Evolutionary conservation across 371 early-diverging fungal species (phyloP).

Genomic region (Haplosporangium sp.): DNA sequence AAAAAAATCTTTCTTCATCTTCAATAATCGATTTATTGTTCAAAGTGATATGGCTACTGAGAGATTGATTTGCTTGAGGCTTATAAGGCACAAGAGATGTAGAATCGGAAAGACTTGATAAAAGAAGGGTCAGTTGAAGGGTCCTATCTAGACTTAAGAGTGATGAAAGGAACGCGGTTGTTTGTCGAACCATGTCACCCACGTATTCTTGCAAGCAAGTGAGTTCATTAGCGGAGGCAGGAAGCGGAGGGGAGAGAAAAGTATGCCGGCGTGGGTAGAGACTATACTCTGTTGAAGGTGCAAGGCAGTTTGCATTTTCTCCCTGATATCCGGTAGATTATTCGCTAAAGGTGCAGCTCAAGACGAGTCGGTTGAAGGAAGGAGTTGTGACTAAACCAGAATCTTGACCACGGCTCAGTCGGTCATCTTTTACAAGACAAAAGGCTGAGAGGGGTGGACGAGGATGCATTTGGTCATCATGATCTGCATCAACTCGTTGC

Average conservation of each 20-base stretch:
- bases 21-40: too few relatives aligned
- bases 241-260: not conserved
- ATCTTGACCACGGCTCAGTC: too few relatives aligned
- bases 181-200: too few relatives aligned
- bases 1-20: too few relatives aligned
- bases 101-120: too few relatives aligned
- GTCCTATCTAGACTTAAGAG: too few relatives aligned
- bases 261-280: not conserved
- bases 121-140: too few relatives aligned
- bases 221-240: not conserved
- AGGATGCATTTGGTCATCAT: slow-evolving; percentile 30
- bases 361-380: slow-evolving; percentile 18
- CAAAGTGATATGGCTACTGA: too few relatives aligned
- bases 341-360: slow-evolving; percentile 20
- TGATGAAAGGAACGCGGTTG: too few relatives aligned
- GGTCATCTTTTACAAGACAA: slow-evolving; percentile 21
- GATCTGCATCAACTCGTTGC: slow-evolving; percentile 41
- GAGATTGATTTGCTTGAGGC: too few relatives aligned
- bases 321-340: not conserved
- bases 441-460: slow-evolving; percentile 37
- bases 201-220: too few relatives aligned
- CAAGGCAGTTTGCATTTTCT: not conserved
- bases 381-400: not conserved
- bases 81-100: too few relatives aligned
- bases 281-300: not conserved